Conservation (phyloP, 345 rosid genomes). For the Anastatica hierochuntica region DNA sequence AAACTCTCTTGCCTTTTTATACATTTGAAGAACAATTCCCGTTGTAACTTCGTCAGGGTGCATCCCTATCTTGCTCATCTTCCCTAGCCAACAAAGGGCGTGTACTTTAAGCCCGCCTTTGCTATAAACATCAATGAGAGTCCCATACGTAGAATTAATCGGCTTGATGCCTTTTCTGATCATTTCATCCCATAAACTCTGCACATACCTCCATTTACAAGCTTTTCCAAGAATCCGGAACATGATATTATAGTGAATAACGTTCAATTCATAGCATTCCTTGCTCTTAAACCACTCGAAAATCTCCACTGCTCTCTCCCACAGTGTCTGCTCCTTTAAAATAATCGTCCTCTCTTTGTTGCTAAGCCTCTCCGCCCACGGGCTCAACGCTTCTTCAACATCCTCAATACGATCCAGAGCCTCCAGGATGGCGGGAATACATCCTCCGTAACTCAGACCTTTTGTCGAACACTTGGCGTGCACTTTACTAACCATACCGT, state of each 20-base stretch:
- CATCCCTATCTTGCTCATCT: constrained; percentile 62
- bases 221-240: constrained; percentile 66
- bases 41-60: constrained; percentile 79
- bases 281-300: constrained; percentile 77
- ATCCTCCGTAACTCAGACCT: constrained; percentile 55
- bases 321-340: constrained; percentile 67
- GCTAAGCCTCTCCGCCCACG: constrained; percentile 68
- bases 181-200: constrained; percentile 69
- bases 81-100: constrained; percentile 66
- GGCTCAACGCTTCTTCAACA: constrained; percentile 62
- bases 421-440: constrained; percentile 54
- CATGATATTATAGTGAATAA: constrained; percentile 83
- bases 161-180: constrained; percentile 34
- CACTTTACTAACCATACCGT: constrained; percentile 26
- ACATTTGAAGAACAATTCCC: constrained; percentile 77
- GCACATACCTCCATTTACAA: constrained; percentile 46
- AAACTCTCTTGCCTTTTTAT: constrained; percentile 73
- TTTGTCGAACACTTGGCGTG: constrained; percentile 75
- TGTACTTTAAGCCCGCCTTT: constrained; percentile 60
- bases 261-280: constrained; percentile 61
- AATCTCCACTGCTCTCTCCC: constrained; percentile 85
- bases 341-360: constrained; percentile 78
- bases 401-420: constrained; percentile 50
- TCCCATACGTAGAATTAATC: constrained; percentile 76
- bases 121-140: constrained; percentile 76